Evolutionary conservation across 2,329 filamentous ascomycete species (phyloP).

Genomic region (Claviceps sorghi): DNA sequence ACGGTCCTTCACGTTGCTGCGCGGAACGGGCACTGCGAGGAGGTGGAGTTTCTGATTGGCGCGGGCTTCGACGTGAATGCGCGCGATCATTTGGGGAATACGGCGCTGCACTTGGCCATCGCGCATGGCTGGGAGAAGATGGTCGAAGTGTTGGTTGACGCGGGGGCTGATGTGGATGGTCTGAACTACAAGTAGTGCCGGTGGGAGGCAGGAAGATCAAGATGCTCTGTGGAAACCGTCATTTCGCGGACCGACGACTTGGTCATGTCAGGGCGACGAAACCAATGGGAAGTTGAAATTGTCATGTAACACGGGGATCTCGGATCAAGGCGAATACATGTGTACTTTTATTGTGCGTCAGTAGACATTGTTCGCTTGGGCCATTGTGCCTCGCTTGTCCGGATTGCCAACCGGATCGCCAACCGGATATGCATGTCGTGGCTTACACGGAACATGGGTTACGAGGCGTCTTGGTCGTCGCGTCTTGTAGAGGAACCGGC

Average conservation of each 20-base stretch:
- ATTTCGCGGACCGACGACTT: neutral
- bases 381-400: too few species aligned
- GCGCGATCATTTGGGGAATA: neutral
- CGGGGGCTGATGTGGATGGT: neutral
- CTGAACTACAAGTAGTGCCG: neutral
- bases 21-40: neutral
- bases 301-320: too few species aligned
- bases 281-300: neutral
- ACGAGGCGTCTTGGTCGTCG: too few species aligned
- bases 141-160: neutral
- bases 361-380: too few species aligned
- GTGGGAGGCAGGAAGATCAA: too few species aligned
- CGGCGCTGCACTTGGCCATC: neutral
- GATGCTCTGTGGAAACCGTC: too few species aligned
- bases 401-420: too few species aligned
- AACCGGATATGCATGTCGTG: too few species aligned
- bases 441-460: too few species aligned
- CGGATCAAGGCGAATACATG: too few species aligned
- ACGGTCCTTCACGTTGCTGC: neutral
- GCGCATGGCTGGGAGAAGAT: neutral
- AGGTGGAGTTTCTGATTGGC: neutral
- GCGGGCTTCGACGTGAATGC: neutral
- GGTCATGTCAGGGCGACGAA: neutral
- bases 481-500: too few species aligned
- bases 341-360: too few species aligned